phyloP scores from a whole-genome alignment of 1,139 yeast species.

The Nematodospora anomalae region DNA sequence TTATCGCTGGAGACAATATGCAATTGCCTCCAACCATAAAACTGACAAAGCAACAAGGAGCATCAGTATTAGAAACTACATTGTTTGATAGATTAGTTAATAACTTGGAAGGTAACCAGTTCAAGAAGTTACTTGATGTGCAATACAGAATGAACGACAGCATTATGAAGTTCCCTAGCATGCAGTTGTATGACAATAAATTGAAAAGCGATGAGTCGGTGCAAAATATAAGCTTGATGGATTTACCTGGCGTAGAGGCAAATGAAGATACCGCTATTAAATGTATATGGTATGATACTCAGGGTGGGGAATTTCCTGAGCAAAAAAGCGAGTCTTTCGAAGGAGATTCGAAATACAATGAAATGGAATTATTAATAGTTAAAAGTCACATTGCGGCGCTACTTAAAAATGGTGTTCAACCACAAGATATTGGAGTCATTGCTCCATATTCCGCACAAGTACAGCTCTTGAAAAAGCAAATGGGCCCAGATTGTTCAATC shows the following conservation, averaged over 20 bases:
- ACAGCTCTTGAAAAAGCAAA: conserved; percentile 48
- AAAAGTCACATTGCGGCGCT: conserved; percentile 54
- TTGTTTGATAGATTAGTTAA: conserved; percentile 76
- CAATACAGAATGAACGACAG: conserved; percentile 85
- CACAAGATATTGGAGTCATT: conserved; percentile 70
- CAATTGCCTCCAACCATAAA: conserved; percentile 84
- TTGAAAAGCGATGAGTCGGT: conserved; percentile 67
- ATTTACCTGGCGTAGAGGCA: conserved; percentile 52
- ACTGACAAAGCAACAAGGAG: conserved; percentile 22
- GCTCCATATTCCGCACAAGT: conserved; percentile 93
- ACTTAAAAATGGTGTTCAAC: conserved; percentile 45
- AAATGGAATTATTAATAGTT: conserved; percentile 67
- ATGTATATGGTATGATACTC: conserved; percentile 85
- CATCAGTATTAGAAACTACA: conserved; percentile 46
- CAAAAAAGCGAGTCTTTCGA: conserved; percentile 42
- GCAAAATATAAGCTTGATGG: conserved; percentile 50
- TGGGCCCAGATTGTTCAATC: conserved; percentile 19
- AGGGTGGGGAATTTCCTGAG: conserved; percentile 82
- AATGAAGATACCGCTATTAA: conserved; percentile 31
- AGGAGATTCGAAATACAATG: conserved; percentile 63
- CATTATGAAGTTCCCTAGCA: conserved; percentile 81
- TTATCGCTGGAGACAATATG: conserved; percentile 84
- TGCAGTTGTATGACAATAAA: conserved; percentile 59
- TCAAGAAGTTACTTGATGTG: conserved; percentile 55
- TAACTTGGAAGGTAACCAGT: conserved; percentile 50